A percentile compares a stretch with the other conserved stretches of the same genome.
These are phyloP conservation scores for Phyllosticta citrichinensis DNA, from an alignment of 2,329 filamentous ascomycete species.

Conservation along the genomic window DNA sequence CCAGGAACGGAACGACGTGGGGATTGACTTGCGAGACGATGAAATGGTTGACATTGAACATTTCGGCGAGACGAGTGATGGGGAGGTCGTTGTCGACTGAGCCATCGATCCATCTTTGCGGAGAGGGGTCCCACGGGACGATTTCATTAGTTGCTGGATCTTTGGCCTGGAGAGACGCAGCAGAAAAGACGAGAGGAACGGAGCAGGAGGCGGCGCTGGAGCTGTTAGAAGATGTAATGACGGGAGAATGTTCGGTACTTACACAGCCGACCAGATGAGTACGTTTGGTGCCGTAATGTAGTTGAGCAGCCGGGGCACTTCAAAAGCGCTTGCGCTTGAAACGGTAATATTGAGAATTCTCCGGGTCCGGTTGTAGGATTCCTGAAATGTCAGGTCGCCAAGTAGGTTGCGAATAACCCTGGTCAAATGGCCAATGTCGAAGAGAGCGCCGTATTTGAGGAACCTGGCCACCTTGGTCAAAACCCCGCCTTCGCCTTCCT, in stretches of 20 bases:
- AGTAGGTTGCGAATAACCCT: slow-evolving; percentile 72
- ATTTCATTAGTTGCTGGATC: slow-evolving; percentile 70
- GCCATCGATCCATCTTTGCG: slow-evolving; percentile 84
- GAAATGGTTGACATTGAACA: slow-evolving; percentile 98
- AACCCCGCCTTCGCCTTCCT: slow-evolving; percentile 51
- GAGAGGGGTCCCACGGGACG: slow-evolving; percentile 74
- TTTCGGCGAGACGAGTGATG: slow-evolving; percentile 78
- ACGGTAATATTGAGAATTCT: slow-evolving; percentile 91
- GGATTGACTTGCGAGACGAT: slow-evolving; percentile 97
- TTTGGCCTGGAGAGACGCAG: slow-evolving; percentile 71
- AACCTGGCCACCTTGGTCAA: slow-evolving; percentile 61
- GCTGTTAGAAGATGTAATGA: slow-evolving; percentile 8
- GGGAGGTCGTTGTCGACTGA: slow-evolving; percentile 92
- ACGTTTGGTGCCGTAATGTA: slow-evolving; percentile 92
- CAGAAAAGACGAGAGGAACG: slow-evolving; percentile 75
- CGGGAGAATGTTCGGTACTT: slow-evolving; percentile 24
- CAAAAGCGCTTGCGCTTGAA: slow-evolving; percentile 77
- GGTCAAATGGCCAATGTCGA: slow-evolving; percentile 72
- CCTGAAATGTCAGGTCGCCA: slow-evolving; percentile 87
- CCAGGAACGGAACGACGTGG: slow-evolving; percentile 78
- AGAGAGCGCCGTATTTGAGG: slow-evolving; percentile 72
- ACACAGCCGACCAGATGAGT: slow-evolving; percentile 89
- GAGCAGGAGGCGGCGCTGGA: slow-evolving; percentile 77
- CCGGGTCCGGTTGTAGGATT: slow-evolving; percentile 89
- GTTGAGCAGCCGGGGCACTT: slow-evolving; percentile 77